phyloP scores from a whole-genome alignment of 2,329 filamentous ascomycete genomes.

The Microdochium nivale region DNA sequence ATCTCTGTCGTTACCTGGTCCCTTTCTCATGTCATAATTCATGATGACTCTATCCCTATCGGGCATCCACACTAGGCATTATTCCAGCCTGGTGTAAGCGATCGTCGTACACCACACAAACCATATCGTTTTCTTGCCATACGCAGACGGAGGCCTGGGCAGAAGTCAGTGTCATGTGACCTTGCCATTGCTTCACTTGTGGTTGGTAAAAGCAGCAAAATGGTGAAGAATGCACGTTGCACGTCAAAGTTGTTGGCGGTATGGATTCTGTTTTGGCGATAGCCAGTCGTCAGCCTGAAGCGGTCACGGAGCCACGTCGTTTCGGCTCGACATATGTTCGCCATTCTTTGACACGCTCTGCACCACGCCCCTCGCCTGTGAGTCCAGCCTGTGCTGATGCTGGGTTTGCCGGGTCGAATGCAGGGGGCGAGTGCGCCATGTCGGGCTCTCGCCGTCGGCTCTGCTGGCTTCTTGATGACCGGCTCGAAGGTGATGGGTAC shows the following conservation, averaged over 20 bases:
- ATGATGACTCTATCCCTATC: not conserved
- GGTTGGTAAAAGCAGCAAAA: not conserved
- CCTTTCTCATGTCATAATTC: not conserved
- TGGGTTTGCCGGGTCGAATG: not conserved
- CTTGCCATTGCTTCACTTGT: not conserved
- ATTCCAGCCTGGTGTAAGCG: not conserved
- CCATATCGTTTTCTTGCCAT: not conserved
- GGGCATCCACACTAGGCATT: not conserved
- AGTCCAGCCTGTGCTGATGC: conserved; percentile 39
- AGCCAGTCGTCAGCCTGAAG: not conserved
- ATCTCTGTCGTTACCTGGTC: not conserved
- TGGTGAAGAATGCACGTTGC: not conserved
- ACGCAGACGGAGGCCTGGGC: not conserved
- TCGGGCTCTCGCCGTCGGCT: not conserved
- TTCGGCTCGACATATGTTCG: conserved; percentile 34
- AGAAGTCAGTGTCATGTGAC: not conserved
- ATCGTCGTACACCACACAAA: not conserved
- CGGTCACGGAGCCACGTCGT: conserved; percentile 2
- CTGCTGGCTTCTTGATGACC: not conserved
- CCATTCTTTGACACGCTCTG: conserved; percentile 41
- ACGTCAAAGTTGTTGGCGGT: no score
- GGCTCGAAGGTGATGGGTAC: not conserved
- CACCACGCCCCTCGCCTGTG: conserved; percentile 32
- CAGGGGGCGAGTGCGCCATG: not conserved
- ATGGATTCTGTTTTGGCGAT: no score